Evolutionary conservation across 106 monocot genomes (phyloP), one percentile per base, ranked within the genome.

Genomic region (Gastrodia elata): DNA sequence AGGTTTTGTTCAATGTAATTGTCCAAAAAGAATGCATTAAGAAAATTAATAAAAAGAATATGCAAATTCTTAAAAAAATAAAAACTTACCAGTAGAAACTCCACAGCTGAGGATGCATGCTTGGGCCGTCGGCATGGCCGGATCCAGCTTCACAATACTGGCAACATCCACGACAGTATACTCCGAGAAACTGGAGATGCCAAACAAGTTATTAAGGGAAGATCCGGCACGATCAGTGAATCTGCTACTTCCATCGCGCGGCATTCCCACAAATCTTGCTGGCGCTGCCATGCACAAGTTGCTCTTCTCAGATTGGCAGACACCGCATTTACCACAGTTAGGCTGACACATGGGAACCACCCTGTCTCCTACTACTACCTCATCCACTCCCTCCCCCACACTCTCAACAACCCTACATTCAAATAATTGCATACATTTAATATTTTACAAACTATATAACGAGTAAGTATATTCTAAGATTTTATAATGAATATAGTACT

Each of bases 31-130:
- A n/a, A n/a, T n/a, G n/a, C n/a, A n/a, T n/a, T n/a, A n/a, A n/a
- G n/a, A n/a, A n/a, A n/a, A n/a, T n/a, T n/a, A n/a, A n/a, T n/a
- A n/a, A n/a, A n/a, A n/a, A n/a, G n/a, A n/a, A n/a, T n/a, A n/a
- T n/a, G n/a, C n/a, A n/a, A n/a, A n/a, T n/a, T n/a, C n/a, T n/a
- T n/a, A n/a, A n/a, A n/a, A n/a, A 48, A 15, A 16, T 48, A 48
- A 13, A 48, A 48, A 15, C 39, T 72, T 22, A 84, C 98, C 98
- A 30, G 98, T 93, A 42, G 98, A 79, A 30, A 89, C 80, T 22
- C 98, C 93, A 48, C 98, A 98, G 80, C 98, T 89, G 42, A 98
- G 93, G 16, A 98, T 64, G 78, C 93, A 93, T 9, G 93, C 93
- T 68, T 79, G 77, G 39, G 84, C 84, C 13, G 88, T 82, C 36